These are phyloP conservation scores for Corchorus capsularis DNA, from an alignment of 345 rosid species.

Conservation along the genomic window DNA sequence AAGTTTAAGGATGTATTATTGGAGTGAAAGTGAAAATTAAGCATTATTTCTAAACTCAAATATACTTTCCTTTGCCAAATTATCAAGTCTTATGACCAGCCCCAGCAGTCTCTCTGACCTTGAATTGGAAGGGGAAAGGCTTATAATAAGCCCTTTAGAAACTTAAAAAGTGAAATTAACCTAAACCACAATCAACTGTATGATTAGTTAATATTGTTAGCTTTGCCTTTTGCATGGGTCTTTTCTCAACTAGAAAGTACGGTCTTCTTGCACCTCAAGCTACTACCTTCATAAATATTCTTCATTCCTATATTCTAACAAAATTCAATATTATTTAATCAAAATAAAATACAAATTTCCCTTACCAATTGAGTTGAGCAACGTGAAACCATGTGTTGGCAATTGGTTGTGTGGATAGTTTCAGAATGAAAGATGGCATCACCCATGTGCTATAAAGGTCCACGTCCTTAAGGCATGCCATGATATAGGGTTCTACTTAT, in stretches of 20 bases:
- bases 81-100: too few relatives aligned
- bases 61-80: too few relatives aligned
- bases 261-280: slow-evolving; percentile 1
- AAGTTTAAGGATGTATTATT: background rate
- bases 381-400: slow-evolving; percentile 42
- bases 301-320: background rate
- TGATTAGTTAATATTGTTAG: slow-evolving; percentile 2
- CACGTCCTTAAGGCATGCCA: slow-evolving; percentile 46
- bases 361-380: slow-evolving; percentile 6
- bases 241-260: background rate
- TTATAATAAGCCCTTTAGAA: background rate
- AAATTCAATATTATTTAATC: too few relatives aligned
- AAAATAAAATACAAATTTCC: slow-evolving; percentile 7
- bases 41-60: background rate
- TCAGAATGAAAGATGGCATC: slow-evolving; percentile 28
- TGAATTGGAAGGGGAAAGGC: background rate
- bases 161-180: background rate
- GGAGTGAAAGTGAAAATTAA: background rate
- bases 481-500: slow-evolving; percentile 28
- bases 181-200: background rate
- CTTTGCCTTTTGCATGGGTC: background rate
- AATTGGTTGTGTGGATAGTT: slow-evolving; percentile 17
- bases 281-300: background rate
- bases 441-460: slow-evolving; percentile 58
- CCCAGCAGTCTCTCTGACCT: background rate